A percentile compares a stretch with the other conserved stretches of the same genome.
These are phyloP conservation scores for Phialocephala sp. DNA, from an alignment of 2,329 filamentous ascomycete species.

Conservation along the genomic window DNA sequence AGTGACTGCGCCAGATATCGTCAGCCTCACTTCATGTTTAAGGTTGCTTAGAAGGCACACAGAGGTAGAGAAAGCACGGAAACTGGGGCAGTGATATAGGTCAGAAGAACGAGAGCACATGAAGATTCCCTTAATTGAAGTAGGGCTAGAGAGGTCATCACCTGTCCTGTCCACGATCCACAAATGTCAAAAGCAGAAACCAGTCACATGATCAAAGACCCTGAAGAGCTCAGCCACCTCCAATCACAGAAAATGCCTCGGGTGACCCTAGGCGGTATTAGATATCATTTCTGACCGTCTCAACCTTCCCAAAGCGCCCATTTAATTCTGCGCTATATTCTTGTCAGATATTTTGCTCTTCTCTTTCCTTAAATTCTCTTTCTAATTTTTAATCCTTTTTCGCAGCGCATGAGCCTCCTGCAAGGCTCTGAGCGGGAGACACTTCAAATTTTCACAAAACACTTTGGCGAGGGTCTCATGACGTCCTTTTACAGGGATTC, in stretches of 20 bases:
- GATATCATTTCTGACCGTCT: background rate
- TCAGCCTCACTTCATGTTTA: constrained; percentile 15
- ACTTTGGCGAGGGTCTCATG: constrained; percentile 22
- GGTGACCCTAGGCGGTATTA: background rate
- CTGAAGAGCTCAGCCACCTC: background rate
- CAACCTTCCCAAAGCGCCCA: background rate
- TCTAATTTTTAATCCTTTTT: background rate
- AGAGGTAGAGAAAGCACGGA: background rate
- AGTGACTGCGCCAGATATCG: constrained; percentile 4
- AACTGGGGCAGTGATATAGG: background rate
- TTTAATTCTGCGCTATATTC: background rate
- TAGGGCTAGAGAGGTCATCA: background rate
- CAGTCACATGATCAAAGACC: background rate
- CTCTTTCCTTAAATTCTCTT: background rate
- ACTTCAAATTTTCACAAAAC: constrained; percentile 12
- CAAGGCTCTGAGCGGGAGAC: constrained; percentile 6
- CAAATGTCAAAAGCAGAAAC: background rate
- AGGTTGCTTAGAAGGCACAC: background rate
- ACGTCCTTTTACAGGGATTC: constrained; percentile 21
- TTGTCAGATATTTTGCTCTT: background rate
- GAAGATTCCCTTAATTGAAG: background rate
- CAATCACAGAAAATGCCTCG: constrained; percentile 7
- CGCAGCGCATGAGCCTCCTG: background rate
- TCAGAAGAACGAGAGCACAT: background rate
- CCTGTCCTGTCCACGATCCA: background rate